These are phyloP conservation scores for Scorias spongiosa DNA, from an alignment of 2,329 filamentous ascomycete genomes.

Conservation along the genomic window DNA sequence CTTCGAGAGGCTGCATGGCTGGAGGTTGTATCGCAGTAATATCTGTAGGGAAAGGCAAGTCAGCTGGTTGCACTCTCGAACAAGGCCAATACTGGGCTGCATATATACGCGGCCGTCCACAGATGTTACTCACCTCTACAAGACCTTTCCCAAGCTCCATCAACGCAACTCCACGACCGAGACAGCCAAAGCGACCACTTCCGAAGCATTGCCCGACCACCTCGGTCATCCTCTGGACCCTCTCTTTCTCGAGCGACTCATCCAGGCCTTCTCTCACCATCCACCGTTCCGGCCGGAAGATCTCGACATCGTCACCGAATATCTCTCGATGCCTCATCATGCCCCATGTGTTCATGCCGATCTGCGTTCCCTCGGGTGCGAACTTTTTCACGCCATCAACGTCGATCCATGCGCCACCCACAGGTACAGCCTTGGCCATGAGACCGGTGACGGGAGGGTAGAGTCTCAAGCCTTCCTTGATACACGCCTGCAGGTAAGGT, in stretches of 20 bases:
- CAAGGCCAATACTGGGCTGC: too few relatives aligned
- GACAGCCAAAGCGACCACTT: constrained; percentile 22
- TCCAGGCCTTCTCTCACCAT: constrained; percentile 10
- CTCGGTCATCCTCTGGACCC: constrained; percentile 21
- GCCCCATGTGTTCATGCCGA: constrained; percentile 25
- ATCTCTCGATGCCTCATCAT: constrained; percentile 22
- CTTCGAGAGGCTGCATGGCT: constrained; percentile 21
- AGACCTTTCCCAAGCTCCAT: constrained; percentile 26
- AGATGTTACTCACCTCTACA: constrained; percentile 17
- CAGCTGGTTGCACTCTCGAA: too few relatives aligned
- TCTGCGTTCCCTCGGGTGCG: constrained; percentile 21
- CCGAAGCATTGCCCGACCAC: constrained; percentile 22
- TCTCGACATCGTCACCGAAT: constrained; percentile 23
- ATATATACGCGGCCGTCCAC: too few relatives aligned
- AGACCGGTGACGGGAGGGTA: constrained; percentile 28
- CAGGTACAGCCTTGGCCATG: constrained; percentile 22
- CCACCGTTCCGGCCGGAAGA: constrained; percentile 26
- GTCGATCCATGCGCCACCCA: constrained; percentile 19
- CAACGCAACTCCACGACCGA: constrained; percentile 22
- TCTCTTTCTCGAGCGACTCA: constrained; percentile 13
- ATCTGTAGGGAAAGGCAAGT: constrained; percentile 9
- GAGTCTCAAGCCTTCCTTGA: constrained; percentile 32
- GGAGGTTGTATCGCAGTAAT: constrained; percentile 22
- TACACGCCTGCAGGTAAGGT: constrained; percentile 31
- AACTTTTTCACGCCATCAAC: constrained; percentile 22